These are phyloP conservation scores for Metschnikowia amazonensis DNA, from an alignment of 805 yeast species.

Conservation along the genomic window DNA sequence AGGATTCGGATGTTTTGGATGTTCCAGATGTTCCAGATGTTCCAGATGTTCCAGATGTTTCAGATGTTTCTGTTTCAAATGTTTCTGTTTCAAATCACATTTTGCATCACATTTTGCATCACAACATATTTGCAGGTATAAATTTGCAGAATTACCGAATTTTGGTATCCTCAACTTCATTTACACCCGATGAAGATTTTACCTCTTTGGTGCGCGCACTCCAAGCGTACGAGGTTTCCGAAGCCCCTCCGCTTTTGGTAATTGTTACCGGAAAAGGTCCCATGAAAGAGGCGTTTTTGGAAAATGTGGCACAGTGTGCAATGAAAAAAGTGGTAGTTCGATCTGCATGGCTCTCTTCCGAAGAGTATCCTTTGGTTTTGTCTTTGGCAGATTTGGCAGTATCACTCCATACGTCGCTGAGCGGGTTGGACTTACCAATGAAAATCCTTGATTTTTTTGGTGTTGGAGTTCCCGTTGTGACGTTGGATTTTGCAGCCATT, in stretches of 20 bases:
- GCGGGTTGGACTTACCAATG: constrained; percentile 96
- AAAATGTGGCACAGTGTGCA: constrained; percentile 40
- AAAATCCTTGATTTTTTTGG: constrained; percentile 95
- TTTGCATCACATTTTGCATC: constrained; percentile 25
- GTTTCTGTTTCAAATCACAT: too few species aligned
- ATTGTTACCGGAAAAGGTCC: constrained; percentile 99
- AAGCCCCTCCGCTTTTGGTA: constrained; percentile 51
- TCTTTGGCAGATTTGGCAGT: constrained; percentile 82
- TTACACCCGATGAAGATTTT: constrained; percentile 94
- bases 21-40: too few species aligned
- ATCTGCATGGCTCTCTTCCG: constrained; percentile 72
- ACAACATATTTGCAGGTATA: constrained; percentile 27
- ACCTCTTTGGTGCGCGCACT: constrained; percentile 65
- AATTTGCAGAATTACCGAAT: constrained; percentile 47
- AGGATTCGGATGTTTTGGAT: too few species aligned
- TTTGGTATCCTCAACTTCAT: constrained; percentile 85
- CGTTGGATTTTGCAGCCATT: constrained; percentile 73
- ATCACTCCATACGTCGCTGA: constrained; percentile 85
- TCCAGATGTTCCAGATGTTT: too few species aligned
- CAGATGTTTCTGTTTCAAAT: too few species aligned
- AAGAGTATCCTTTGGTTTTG: constrained; percentile 74
- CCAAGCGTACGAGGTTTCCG: constrained; percentile 46
- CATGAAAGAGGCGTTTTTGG: constrained; percentile 49
- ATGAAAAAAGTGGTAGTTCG: constrained; percentile 52
- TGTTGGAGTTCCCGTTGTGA: constrained; percentile 86